phyloP scores from a whole-genome alignment of 192 early-diverging fungal species.

The Rhizophagus clarus region DNA sequence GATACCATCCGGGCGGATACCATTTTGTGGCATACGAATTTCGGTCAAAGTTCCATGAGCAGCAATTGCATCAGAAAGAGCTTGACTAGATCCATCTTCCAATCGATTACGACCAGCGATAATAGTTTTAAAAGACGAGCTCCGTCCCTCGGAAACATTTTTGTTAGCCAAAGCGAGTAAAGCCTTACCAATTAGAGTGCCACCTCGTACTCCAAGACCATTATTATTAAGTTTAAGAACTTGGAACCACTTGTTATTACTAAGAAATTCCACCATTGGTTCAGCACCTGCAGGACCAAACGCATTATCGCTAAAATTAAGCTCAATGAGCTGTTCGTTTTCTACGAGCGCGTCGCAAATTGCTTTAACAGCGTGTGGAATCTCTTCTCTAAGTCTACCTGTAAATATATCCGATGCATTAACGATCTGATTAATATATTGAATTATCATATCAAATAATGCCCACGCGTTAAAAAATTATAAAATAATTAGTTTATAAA shows the following conservation, averaged over 20 bases:
- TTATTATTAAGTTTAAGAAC: slow-evolving; percentile 95
- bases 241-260: slow-evolving; percentile 78
- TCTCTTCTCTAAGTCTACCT: slow-evolving; percentile 85
- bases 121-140: slow-evolving; percentile 75
- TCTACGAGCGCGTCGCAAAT: slow-evolving; percentile 83
- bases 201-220: slow-evolving; percentile 92
- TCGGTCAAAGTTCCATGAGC: slow-evolving; percentile 75
- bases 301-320: slow-evolving; percentile 94
- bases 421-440: slow-evolving; percentile 59
- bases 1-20: slow-evolving; percentile 95
- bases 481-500: not conserved
- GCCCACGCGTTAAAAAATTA: slow-evolving; percentile 10
- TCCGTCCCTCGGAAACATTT: slow-evolving; percentile 60
- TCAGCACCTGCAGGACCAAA: slow-evolving; percentile 95
- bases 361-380: slow-evolving; percentile 80
- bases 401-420: slow-evolving; percentile 94
- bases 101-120: slow-evolving; percentile 93
- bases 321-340: slow-evolving; percentile 76
- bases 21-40: slow-evolving; percentile 95
- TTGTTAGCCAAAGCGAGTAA: slow-evolving; percentile 76
- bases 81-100: slow-evolving; percentile 78
- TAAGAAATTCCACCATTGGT: slow-evolving; percentile 83
- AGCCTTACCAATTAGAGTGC: slow-evolving; percentile 81
- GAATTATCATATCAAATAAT: not conserved
- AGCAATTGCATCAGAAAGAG: slow-evolving; percentile 81